These are phyloP conservation scores for Lotus japonicus DNA, from an alignment of 306 rosid species.

Conservation along the genomic window DNA sequence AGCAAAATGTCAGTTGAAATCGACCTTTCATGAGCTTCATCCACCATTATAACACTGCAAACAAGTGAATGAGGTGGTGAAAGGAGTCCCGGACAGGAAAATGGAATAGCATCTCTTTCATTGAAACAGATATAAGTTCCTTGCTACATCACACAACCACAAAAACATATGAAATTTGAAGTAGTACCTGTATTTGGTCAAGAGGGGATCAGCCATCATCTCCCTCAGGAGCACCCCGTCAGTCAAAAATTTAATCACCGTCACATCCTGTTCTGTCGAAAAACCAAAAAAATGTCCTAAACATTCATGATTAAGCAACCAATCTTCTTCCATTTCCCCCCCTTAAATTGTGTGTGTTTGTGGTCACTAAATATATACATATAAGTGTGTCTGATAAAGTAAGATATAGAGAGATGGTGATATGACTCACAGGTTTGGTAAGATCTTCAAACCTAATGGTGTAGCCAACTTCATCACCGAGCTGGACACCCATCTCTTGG, in stretches of 20 bases:
- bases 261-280: slow-evolving; percentile 77
- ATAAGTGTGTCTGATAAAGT: background rate
- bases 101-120: background rate
- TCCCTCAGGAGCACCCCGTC: slow-evolving; percentile 90
- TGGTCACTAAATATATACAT: background rate
- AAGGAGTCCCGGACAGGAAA: background rate
- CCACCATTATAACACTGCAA: slow-evolving; percentile 79
- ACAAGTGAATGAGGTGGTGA: slow-evolving; percentile 6
- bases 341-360: too few relatives aligned
- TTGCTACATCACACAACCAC: background rate
- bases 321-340: background rate
- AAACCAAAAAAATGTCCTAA: slow-evolving; percentile 22
- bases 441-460: slow-evolving; percentile 90
- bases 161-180: background rate
- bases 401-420: background rate
- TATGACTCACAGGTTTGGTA: slow-evolving; percentile 48
- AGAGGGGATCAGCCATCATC: slow-evolving; percentile 97
- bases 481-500: slow-evolving; percentile 88
- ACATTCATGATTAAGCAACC: background rate
- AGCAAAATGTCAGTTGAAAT: slow-evolving; percentile 87
- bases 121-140: background rate
- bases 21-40: slow-evolving; percentile 98
- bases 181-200: slow-evolving; percentile 85
- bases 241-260: slow-evolving; percentile 75
- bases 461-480: slow-evolving; percentile 92